Evolutionary conservation across 2,329 filamentous ascomycete species (phyloP), one percentile per base, ranked within the genome.

Genomic region (Penicillium vulpinum): DNA sequence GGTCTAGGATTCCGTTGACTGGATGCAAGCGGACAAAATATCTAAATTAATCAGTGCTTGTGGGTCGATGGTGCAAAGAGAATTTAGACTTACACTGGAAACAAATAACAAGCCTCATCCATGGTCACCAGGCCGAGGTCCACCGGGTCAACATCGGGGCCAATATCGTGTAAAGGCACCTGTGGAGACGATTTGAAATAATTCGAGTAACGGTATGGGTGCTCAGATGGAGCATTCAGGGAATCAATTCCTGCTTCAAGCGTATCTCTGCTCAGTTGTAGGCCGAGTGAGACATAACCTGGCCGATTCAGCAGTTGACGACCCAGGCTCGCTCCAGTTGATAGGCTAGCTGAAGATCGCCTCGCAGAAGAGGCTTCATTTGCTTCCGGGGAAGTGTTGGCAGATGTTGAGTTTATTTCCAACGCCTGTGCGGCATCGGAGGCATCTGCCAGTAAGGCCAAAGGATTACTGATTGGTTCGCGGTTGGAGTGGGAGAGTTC

Each of bases 1-100:
- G 65, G 26, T 72, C 69, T 1, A 72, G 62, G n/a, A 71, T 71
- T 4, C 69, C 68, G 22, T 70, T 70, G 4, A 70, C 57, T 4
- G 65, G 64, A 54, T 71, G 68, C 6, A 72, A 54, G 21, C 64
- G 65, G 6, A 47, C 45, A 48, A 70, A 72, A 46, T 70, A 71
- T 6, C 69, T 72, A 10, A 33, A 21, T 22, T 2, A 31, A 22
- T 16, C 1, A 51, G 16, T 4, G 7, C 2, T 0, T 39, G 11
- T 22, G 4, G 5, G 2, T 39, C 18, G 11, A 22, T 5, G 21
- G 35, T 18, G 4, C n/a, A 38, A n/a, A n/a, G n/a, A 8, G 5
- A 38, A 38, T 38, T 11, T 38, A 18, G 8, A 58, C 65, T 16
- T 49, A 70, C 68, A 70, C 63, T 16, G 68, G 60, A 49, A 72